Base-by-base conservation (phyloP, 805 yeast genomes). In the Ogataea nonfermentans region DNA sequence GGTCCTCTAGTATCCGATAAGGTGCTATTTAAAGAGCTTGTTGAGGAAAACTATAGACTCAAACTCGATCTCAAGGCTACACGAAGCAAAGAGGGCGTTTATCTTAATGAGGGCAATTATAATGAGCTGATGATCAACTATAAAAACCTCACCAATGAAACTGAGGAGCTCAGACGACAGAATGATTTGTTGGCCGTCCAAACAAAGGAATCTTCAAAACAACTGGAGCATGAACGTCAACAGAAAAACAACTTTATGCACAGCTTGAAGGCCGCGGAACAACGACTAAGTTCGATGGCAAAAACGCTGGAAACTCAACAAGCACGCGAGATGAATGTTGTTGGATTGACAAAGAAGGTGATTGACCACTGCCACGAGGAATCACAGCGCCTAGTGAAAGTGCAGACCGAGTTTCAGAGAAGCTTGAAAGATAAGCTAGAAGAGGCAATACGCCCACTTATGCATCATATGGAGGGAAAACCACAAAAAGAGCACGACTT, bases 21-120 rank as follows among this genome's bases (percentile, higher is more conserved):
- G 29, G 65, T 66, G 4, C 52, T 76, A 14, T 60, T 76, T 20
- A 66, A 62, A 35, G 76, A 71, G 37, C 56, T 76, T 26, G 61
- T 74, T 3, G 67, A 63, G 28, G 79, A 75, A 49, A 63, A 74
- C 8, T 58, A 70, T 15, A 63, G 64, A 38, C 49, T 74, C 29
- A 68, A 67, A 32, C 50, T 63, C 23, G 93, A 85, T 57, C 60
- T 84, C 26, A 55, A 69, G 26, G 82, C 90, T 0, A 71, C 87
- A 0, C 70, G 81, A 45, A 63, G 66, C 8, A 81, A 74, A 54
- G 84, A 81, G 46, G 89, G 90, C 2, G 70, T 84, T 16, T 80
- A 67, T 52, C 61, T 85, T 71, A 78, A 79, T 51, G 76, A 75
- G 22, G 70, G 64, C 11, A 79, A 79, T 54, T 81, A 81, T 51